A percentile compares a stretch with the other conserved stretches of the same genome.
Evolutionary conservation across 2,329 filamentous ascomycete species (phyloP).

Genomic region (Epichloe amarillans): DNA sequence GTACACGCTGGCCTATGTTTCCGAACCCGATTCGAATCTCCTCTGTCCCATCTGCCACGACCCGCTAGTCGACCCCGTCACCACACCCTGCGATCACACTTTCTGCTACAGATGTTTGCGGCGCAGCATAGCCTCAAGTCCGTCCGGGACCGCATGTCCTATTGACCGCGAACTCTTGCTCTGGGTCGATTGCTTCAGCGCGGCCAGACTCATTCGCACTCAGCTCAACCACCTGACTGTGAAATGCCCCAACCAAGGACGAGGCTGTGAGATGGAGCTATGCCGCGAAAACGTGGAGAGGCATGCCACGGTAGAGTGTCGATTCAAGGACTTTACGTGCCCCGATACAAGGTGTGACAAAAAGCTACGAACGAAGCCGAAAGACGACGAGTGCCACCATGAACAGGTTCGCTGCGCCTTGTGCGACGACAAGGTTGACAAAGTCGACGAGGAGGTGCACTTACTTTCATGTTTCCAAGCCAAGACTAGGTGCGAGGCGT

Average conservation of each 20-base stretch:
- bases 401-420: conserved; percentile 36
- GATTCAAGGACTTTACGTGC: conserved; percentile 42
- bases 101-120: conserved; percentile 48
- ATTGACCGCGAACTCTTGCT: conserved; percentile 38
- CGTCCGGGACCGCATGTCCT: conserved; percentile 35
- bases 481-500: conserved; percentile 35
- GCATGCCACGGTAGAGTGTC: conserved; percentile 44
- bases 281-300: conserved; percentile 40
- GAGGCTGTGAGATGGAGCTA: conserved; percentile 37
- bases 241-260: conserved; percentile 39
- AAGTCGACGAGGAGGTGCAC: conserved; percentile 26
- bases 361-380: conserved; percentile 36
- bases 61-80: conserved; percentile 45
- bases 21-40: conserved; percentile 31
- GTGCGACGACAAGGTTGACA: conserved; percentile 36
- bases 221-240: conserved; percentile 48
- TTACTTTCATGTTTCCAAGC: conserved; percentile 30
- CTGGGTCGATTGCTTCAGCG: conserved; percentile 27
- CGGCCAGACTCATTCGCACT: conserved; percentile 38
- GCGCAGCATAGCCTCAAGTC: conserved; percentile 26
- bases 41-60: conserved; percentile 46
- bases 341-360: conserved; percentile 38
- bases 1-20: conserved; percentile 30
- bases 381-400: conserved; percentile 41
- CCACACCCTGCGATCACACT: conserved; percentile 50